Conservation (phyloP, 495 filamentous ascomycete genomes). For the Chaetomium tenue region DNA sequence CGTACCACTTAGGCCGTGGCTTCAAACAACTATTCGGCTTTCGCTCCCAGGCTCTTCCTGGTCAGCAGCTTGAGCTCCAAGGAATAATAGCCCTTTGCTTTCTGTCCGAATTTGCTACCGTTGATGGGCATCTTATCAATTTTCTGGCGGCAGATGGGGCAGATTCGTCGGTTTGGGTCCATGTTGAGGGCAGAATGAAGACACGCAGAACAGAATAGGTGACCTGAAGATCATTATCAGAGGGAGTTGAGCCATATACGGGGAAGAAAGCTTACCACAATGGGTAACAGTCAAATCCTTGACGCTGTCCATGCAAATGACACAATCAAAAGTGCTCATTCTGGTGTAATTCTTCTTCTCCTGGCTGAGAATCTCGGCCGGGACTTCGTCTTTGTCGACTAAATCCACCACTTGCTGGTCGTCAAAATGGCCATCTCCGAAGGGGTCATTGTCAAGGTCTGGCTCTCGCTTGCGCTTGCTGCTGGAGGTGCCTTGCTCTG, state of each 20-base stretch:
- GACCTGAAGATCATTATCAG: conserved; percentile 51
- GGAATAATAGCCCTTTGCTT: conserved; percentile 50
- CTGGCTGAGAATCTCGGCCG: conserved; percentile 48
- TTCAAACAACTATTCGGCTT: conserved; percentile 1
- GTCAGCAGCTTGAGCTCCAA: conserved; percentile 63
- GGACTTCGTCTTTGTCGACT: conserved; percentile 62
- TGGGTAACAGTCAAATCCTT: conserved; percentile 72
- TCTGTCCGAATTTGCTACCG: conserved; percentile 37
- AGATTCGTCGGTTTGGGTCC: conserved; percentile 47
- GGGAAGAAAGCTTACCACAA: conserved; percentile 63
- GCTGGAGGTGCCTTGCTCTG: not conserved
- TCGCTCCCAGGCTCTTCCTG: conserved; percentile 47
- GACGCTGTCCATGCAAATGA: conserved; percentile 81
- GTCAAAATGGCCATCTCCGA: conserved; percentile 29
- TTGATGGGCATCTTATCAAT: conserved; percentile 50
- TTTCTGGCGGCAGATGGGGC: conserved; percentile 56
- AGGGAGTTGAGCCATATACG: not conserved
- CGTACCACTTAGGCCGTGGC: not conserved
- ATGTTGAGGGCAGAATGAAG: conserved; percentile 71
- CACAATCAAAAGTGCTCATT: conserved; percentile 63
- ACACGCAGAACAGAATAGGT: conserved; percentile 83
- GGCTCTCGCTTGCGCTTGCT: conserved; percentile 20
- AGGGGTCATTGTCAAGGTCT: conserved; percentile 33
- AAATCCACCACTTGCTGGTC: conserved; percentile 46
- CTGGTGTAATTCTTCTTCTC: conserved; percentile 53